Evolutionary conservation across 495 filamentous ascomycete genomes (phyloP), one percentile per base, ranked within the genome.

Genomic region (Neohortaea acidophila): DNA sequence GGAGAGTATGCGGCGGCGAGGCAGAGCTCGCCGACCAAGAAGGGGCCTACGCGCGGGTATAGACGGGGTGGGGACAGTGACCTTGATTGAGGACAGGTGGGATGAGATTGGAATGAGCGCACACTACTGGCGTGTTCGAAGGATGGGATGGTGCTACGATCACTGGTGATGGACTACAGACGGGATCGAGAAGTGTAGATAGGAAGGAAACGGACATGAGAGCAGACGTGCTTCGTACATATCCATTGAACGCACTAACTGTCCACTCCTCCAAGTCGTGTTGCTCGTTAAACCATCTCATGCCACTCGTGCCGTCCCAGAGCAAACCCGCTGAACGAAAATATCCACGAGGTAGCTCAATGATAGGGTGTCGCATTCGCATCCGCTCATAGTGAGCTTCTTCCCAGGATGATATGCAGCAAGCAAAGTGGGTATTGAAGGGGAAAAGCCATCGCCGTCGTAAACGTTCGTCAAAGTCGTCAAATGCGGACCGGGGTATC

Each of bases 1-100:
- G 39, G 29, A 12, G 26, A 27, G 13, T 33, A 19, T 14, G 12
- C 27, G 18, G 12, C 26, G 13, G 28, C 21, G 15, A 23, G 47
- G 32, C 36, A 50, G 43, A 39, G 37, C 30, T 48, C 45, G 41
- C 45, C 45, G 10, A 39, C 19, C 21, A 48, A 48, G 32, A 36
- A 30, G 20, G 14, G 14, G 2, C 14, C 38, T 26, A 29, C 29
- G 13, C 40, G 44, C 2, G 44, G 46, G 19, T 49, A 49, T 26
- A 17, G 46, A 18, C 5, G 46, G 19, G 46, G 46, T 1, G 46
- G 37, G 13, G 46, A 49, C 25, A 41, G 36, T 29, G 46, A 49
- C 30, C 24, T 49, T 20, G 46, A 49, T 10, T 49, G 25, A 33
- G 33, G 21, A 19, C 14, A 31, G n/a, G 28, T 11, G n/a, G 28